Evolutionary conservation across 495 filamentous ascomycete species (phyloP), one percentile per base, ranked within the genome.

Genomic region (Penicillium pancosmium): DNA sequence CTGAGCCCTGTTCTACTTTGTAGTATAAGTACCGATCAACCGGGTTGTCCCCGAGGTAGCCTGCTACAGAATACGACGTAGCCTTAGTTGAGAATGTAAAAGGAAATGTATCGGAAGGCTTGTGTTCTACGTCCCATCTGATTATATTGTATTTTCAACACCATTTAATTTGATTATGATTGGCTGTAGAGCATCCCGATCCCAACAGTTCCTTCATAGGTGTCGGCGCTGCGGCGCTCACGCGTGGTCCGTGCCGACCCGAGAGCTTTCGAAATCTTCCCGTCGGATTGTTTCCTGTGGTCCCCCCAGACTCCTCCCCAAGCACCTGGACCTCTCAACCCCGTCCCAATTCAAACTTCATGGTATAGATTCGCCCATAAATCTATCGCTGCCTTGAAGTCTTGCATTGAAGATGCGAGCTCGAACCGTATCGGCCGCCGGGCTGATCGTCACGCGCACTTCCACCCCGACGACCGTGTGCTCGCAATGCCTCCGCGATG

Each of bases 401-500:
- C 51, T 53, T 59, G 55, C 51, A 55, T 57, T 60, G 68, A 76
- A 60, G 62, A 80, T 79, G 77, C 71, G 72, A 71, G 67, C 76
- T 74, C 77, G 77, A 57, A 67, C 70, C 43, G 59, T 71, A 21
- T 66, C 72, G 64, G 73, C 73, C 67, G 64, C 72, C 50, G 73
- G 70, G 66, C 76, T 78, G 67, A 66, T 71, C 41, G 60, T 77
- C 55, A 71, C 72, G 50, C 75, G 72, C 65, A 64, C 70, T 11
- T 62, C 68, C 15, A 64, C 71, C 15, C 61, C 68, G 19, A 65
- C 71, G 15, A 62, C 65, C 44, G 69, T 80, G 57, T 80, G 77
- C 61, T 71, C 70, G 53, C 73, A 77, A 76, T 80, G 77, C 65
- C 73, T 78, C 54, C 76, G 66, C 52, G 68, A 80, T 68, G 76